Base-by-base conservation (phyloP, 2,329 filamentous ascomycete species). In the Alternaria conjuncta region DNA sequence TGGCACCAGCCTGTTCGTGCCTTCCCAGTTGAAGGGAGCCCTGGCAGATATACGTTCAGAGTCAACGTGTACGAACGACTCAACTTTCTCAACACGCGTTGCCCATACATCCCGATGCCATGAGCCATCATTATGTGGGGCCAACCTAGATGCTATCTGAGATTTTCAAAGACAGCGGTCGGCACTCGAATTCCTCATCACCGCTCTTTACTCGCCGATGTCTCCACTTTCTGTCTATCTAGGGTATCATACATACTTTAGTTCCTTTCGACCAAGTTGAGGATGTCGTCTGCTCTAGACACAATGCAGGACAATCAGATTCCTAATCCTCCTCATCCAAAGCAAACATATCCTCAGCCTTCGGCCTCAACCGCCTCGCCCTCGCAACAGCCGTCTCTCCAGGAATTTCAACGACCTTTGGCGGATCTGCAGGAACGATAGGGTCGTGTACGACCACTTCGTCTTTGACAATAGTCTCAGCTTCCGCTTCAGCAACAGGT, bases 331-430 rank as follows among this genome's bases (percentile, higher is more conserved):
- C 57, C 23, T 71, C 73, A 21, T 78, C 76, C 11, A 74, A 73
- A 12, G 71, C 77, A 70, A 81, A 81, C 78, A 81, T 80, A 61
- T 81, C 79, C 61, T 79, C 78, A 6, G 79, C 79, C 53, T 70
- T 77, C 7, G 79, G 78, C 46, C 79, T 69, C 15, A 75, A 62
- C 15, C 77, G 66, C 6, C 75, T 71, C 65, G 78, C 78, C 47
- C 77, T 73, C 30, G 78, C 78, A 11, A 78, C 78, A 36, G 75
- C 74, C 2, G 77, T 76, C 67, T 80, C 78, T 41, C 73, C 74
- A 15, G 73, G 58, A 8, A 73, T 67, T 46, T 74, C 64, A 25
- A 60, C 41, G 25, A n/a, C 26, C 32, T 55, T 58, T 15, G 20
- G 26, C 36, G 12, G 7, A n/a, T 53, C 43, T 13, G 25, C 15